These are phyloP conservation scores for Ceratocystis cubensis DNA, from an alignment of 2,329 filamentous ascomycete species.

Conservation along the genomic window DNA sequence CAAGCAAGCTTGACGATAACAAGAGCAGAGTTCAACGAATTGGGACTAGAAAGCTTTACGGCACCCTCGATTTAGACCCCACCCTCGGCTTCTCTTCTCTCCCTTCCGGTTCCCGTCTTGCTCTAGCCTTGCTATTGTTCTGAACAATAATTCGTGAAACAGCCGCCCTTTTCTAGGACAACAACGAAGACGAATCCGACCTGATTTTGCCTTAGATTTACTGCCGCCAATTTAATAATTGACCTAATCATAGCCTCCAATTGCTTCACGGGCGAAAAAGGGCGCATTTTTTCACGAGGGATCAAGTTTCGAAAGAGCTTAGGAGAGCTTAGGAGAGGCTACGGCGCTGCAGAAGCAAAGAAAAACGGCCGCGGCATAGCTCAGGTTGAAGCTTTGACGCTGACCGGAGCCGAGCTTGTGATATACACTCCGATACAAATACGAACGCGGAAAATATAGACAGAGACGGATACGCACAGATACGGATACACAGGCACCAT, in stretches of 20 bases:
- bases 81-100: background rate
- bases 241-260: background rate
- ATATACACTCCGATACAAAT: background rate
- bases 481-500: slow-evolving; percentile 28
- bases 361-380: background rate
- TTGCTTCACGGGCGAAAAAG: background rate
- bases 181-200: no score
- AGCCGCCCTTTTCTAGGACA: no score
- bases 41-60: background rate
- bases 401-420: background rate
- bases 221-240: background rate
- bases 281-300: no score
- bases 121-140: no score
- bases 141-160: no score
- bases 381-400: slow-evolving; percentile 2
- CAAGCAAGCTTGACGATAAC: background rate
- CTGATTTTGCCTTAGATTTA: no score
- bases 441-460: background rate
- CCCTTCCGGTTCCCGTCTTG: background rate
- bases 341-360: background rate
- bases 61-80: background rate
- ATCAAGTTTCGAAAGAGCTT: no score
- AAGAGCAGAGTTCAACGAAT: background rate
- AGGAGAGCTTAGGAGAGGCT: background rate
- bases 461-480: slow-evolving; percentile 15